A percentile compares a stretch with the other conserved stretches of the same genome.
Conservation (phyloP, 2,329 filamentous ascomycete genomes). For the Epicoccum nigrum region DNA sequence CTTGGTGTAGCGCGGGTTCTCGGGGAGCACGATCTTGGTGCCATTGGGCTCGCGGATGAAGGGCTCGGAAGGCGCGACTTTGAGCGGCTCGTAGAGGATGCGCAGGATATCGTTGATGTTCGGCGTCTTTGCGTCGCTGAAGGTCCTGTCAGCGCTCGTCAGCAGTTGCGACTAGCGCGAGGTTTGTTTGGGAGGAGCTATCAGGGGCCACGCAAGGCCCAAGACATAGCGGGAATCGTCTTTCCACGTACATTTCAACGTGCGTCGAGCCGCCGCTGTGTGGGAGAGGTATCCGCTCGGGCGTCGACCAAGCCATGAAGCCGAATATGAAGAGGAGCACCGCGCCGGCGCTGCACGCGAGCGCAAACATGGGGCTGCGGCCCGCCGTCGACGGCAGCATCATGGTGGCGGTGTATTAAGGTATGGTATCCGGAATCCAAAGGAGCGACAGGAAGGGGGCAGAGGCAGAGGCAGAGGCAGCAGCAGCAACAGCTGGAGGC, state of each 20-base stretch:
- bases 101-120: constrained; percentile 42
- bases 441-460: constrained; percentile 22
- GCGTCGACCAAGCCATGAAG: constrained; percentile 44
- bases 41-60: constrained; percentile 42
- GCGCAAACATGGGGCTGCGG: constrained; percentile 40
- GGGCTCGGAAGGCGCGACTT: constrained; percentile 33
- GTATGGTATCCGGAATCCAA: constrained; percentile 5
- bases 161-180: constrained; percentile 15
- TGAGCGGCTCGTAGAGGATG: constrained; percentile 40
- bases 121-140: constrained; percentile 30
- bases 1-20: constrained; percentile 41
- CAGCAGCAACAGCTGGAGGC: constrained; percentile 16
- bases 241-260: constrained; percentile 34
- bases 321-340: constrained; percentile 44
- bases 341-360: constrained; percentile 39
- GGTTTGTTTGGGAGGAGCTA: background rate
- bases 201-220: background rate
- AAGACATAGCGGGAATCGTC: background rate
- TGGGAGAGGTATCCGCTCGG: constrained; percentile 32
- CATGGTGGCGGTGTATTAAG: constrained; percentile 25
- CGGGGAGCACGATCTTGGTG: constrained; percentile 37
- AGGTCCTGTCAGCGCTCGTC: constrained; percentile 27
- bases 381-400: constrained; percentile 41
- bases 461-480: background rate
- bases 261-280: constrained; percentile 23